Evolutionary conservation across 75 land plant species (phyloP).

Genomic region (Picea glauca): DNA sequence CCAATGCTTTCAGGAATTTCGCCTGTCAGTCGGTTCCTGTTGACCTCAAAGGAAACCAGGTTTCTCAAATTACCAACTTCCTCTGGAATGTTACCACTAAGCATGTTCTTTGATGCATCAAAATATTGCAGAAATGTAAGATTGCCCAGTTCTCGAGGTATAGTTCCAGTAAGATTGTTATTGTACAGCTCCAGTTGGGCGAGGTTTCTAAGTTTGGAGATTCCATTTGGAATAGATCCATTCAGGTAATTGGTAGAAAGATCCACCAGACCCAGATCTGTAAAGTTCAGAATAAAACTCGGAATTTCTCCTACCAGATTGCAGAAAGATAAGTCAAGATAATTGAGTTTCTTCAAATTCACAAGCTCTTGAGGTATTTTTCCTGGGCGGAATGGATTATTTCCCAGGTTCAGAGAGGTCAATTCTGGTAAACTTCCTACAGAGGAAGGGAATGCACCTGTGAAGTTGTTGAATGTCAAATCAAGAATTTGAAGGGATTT

Average conservation of each 20-base stretch:
- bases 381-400: conserved; percentile 39
- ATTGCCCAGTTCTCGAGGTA: conserved; percentile 73
- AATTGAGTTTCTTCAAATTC: conserved; percentile 36
- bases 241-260: conserved; percentile 38
- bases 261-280: conserved; percentile 48
- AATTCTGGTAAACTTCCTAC: conserved; percentile 42
- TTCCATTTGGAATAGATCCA: conserved; percentile 51
- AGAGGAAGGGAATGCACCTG: conserved; percentile 58
- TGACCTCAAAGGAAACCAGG: conserved; percentile 46
- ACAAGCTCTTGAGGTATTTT: conserved; percentile 38
- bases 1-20: conserved; percentile 34
- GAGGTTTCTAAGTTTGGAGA: conserved; percentile 50
- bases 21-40: conserved; percentile 16
- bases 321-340: conserved; percentile 43
- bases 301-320: conserved; percentile 59
- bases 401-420: conserved; percentile 33
- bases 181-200: conserved; percentile 51
- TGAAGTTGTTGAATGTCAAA: conserved; percentile 46
- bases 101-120: conserved; percentile 46
- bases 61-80: conserved; percentile 47
- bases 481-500: conserved; percentile 34
- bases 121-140: conserved; percentile 44
- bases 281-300: conserved; percentile 52
- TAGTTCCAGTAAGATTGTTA: conserved; percentile 32
- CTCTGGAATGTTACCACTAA: conserved; percentile 59